Evolutionary conservation across 768 basidiomycete genomes (phyloP), one percentile per base, ranked within the genome.

Genomic region (Kwoniella sp.): DNA sequence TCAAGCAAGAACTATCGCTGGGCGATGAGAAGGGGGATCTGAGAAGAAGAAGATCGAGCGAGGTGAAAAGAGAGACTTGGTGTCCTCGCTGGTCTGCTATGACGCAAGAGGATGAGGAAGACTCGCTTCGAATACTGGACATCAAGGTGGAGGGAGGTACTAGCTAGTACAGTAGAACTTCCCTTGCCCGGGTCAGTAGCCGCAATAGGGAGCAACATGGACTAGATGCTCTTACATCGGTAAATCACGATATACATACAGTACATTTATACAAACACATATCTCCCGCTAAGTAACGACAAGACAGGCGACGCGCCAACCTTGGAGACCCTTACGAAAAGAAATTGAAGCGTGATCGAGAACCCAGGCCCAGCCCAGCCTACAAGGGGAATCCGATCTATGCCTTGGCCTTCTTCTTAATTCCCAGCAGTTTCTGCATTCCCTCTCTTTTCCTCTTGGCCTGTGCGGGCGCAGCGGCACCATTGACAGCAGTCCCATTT

Each of bases 341-440:
- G n/a, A n/a, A n/a, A n/a, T n/a, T n/a, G n/a, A n/a, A n/a, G n/a
- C n/a, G n/a, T n/a, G n/a, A n/a, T n/a, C n/a, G n/a, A n/a, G n/a
- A n/a, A n/a, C n/a, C n/a, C n/a, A n/a, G n/a, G n/a, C n/a, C n/a
- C n/a, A n/a, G n/a, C n/a, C n/a, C n/a, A n/a, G n/a, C n/a, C n/a
- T n/a, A n/a, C n/a, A n/a, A n/a, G n/a, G n/a, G n/a, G n/a, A n/a
- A n/a, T n/a, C n/a, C n/a, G 33, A 44, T 5, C n/a, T 62, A 62
- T 10, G 54, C 60, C 54, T 62, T 62, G 19, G 60, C 36, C 67
- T 77, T 79, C 55, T 74, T 73, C 69, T 79, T 79, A 51, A 79
- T 72, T 13, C 74, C 78, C 30, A 71, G 52, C 10, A 72, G 50
- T 55, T 74, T 73, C 59, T 68, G 67, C 72, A 76, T 70, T 24